Conservation (phyloP, 2,329 filamentous ascomycete genomes). For the Rhinocladiella similis region DNA sequence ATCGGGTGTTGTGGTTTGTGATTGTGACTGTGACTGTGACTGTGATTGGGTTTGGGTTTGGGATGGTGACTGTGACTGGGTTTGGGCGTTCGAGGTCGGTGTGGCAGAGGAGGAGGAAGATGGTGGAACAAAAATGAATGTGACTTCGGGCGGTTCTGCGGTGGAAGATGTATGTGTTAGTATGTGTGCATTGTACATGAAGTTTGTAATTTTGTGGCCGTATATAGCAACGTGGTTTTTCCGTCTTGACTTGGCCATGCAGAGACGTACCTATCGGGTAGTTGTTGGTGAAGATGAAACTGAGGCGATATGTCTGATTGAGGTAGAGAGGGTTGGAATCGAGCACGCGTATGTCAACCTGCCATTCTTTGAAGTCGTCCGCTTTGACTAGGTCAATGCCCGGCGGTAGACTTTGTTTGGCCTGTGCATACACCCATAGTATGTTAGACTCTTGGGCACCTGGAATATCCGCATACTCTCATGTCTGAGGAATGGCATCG, state of each 20-base stretch:
- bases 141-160: slow-evolving; percentile 89
- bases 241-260: background rate
- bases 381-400: slow-evolving; percentile 78
- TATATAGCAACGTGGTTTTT: no score
- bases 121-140: slow-evolving; percentile 66
- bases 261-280: slow-evolving; percentile 80
- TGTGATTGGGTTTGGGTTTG: slow-evolving; percentile 28
- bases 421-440: slow-evolving; percentile 36
- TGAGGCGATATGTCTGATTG: slow-evolving; percentile 76
- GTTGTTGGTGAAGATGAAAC: slow-evolving; percentile 77
- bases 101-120: slow-evolving; percentile 33
- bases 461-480: no score
- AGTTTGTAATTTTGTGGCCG: background rate
- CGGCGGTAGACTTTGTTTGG: slow-evolving; percentile 59
- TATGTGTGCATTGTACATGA: background rate
- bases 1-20: slow-evolving; percentile 31
- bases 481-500: no score
- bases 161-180: no score
- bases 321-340: slow-evolving; percentile 88
- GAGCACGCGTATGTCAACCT: slow-evolving; percentile 86
- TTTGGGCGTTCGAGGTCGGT: slow-evolving; percentile 11
- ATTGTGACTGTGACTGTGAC: slow-evolving; percentile 20
- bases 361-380: slow-evolving; percentile 85
- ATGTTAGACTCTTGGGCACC: background rate
- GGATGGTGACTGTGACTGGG: slow-evolving; percentile 25